Conservation (phyloP, 495 filamentous ascomycete species). For the Xylaria longipes region DNA sequence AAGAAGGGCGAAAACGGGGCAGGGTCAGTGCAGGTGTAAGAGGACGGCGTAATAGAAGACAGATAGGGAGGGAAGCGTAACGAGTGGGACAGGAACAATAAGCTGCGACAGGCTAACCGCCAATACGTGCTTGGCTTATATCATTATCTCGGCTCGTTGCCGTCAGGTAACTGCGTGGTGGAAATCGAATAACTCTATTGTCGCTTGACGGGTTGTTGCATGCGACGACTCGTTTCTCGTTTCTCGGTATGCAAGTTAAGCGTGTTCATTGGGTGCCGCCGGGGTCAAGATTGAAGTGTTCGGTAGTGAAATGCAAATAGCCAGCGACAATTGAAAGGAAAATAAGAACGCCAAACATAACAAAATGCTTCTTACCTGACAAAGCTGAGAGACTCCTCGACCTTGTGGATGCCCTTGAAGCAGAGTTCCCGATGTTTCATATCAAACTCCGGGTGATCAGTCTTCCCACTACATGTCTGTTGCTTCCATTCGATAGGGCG, state of each 20-base stretch:
- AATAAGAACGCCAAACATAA: constrained; percentile 13
- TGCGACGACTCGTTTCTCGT: constrained; percentile 31
- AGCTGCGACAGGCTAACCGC: neutral
- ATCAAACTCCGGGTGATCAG: constrained; percentile 52
- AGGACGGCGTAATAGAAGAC: neutral
- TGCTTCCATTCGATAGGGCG: constrained; percentile 40
- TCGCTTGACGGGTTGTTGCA: constrained; percentile 35
- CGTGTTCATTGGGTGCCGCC: neutral
- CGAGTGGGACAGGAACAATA: neutral
- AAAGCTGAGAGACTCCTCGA: constrained; percentile 55
- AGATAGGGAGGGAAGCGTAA: neutral
- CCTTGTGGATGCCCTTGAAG: constrained; percentile 47
- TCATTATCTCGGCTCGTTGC: constrained; percentile 24
- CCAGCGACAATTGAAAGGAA: constrained; percentile 21
- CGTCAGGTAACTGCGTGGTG: neutral
- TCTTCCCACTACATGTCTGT: constrained; percentile 42
- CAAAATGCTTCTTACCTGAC: constrained; percentile 48
- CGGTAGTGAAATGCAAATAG: constrained; percentile 29
- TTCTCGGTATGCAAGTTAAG: constrained; percentile 6
- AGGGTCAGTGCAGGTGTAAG: neutral
- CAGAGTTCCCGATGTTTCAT: constrained; percentile 37
- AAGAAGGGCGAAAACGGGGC: neutral
- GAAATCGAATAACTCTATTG: constrained; percentile 6
- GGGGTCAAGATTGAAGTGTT: constrained; percentile 25
- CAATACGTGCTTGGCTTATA: neutral